phyloP scores from a whole-genome alignment of 2,329 filamentous ascomycete species.

The Alternaria hordeiaustralica region DNA sequence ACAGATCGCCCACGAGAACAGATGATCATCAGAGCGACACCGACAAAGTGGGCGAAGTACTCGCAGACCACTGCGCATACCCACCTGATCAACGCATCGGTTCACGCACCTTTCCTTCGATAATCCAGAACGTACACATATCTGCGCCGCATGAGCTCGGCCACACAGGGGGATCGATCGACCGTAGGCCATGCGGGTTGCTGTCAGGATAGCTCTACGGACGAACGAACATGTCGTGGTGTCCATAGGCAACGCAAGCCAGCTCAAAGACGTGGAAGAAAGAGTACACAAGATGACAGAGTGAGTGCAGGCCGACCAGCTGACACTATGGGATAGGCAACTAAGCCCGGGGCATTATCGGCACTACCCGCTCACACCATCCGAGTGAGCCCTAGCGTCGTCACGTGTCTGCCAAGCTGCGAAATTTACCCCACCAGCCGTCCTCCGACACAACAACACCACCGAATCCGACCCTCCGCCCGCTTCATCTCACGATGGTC shows the following conservation, averaged over 20 bases:
- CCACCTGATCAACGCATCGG: background rate
- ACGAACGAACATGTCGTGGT: background rate
- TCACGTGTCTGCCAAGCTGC: conserved; percentile 39
- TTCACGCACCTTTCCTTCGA: background rate
- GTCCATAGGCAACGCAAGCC: background rate
- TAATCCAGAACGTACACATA: background rate
- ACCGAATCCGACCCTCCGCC: conserved; percentile 18
- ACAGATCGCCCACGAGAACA: conserved; percentile 20
- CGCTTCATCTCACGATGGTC: conserved; percentile 15
- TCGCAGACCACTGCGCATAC: background rate
- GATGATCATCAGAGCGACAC: background rate
- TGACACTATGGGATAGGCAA: conserved; percentile 9
- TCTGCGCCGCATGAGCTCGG: background rate
- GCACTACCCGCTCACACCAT: conserved; percentile 8
- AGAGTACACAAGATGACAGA: conserved; percentile 8
- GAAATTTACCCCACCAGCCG: conserved; percentile 43
- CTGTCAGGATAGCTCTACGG: background rate
- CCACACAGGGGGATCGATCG: background rate
- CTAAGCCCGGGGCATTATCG: conserved; percentile 28
- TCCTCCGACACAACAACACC: conserved; percentile 36
- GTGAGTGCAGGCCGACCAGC: conserved; percentile 5
- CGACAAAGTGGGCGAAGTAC: background rate
- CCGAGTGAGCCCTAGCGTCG: conserved; percentile 22
- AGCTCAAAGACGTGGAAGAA: background rate
- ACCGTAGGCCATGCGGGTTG: background rate